Evolutionary conservation across 2,329 filamentous ascomycete species (phyloP).

Genomic region (Arthrobotrys iridis): DNA sequence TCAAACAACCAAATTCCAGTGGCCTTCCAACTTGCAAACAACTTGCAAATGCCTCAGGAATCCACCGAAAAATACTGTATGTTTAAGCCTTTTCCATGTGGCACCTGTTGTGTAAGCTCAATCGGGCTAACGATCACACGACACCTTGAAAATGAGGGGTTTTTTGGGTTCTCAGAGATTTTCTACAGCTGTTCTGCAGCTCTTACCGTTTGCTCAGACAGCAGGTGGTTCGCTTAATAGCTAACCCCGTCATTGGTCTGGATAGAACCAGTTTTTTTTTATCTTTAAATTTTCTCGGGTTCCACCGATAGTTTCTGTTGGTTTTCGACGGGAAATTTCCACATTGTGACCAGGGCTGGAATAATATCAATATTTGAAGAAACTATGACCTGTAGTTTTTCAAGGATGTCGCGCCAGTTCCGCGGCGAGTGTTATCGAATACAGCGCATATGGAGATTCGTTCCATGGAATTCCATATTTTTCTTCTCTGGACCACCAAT

Average conservation of each 20-base stretch:
- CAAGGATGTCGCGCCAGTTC: not conserved
- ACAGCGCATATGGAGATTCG: not conserved
- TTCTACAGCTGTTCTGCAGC: slow-evolving; percentile 1
- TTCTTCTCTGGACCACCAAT: not conserved
- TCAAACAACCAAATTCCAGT: not conserved
- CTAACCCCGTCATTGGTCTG: not conserved
- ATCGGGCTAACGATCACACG: slow-evolving; percentile 10
- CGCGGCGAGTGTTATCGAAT: not conserved
- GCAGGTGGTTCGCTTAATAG: not conserved
- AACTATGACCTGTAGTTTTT: too few relatives aligned
- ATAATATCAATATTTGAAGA: too few relatives aligned
- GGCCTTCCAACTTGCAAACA: not conserved
- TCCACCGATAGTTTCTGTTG: not conserved
- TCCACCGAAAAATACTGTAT: not conserved
- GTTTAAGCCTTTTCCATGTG: slow-evolving; percentile 25
- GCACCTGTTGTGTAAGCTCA: not conserved
- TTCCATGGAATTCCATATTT: too few relatives aligned
- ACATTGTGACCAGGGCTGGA: too few relatives aligned
- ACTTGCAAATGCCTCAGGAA: too few relatives aligned
- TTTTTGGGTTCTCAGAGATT: not conserved
- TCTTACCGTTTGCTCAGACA: slow-evolving; percentile 3
- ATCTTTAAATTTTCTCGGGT: slow-evolving; percentile 5
- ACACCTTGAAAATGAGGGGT: slow-evolving; percentile 7
- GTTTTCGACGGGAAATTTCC: too few relatives aligned
- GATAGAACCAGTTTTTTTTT: not conserved